These are phyloP conservation scores for Populus tremula DNA, from an alignment of 345 rosid genomes.

Conservation along the genomic window DNA sequence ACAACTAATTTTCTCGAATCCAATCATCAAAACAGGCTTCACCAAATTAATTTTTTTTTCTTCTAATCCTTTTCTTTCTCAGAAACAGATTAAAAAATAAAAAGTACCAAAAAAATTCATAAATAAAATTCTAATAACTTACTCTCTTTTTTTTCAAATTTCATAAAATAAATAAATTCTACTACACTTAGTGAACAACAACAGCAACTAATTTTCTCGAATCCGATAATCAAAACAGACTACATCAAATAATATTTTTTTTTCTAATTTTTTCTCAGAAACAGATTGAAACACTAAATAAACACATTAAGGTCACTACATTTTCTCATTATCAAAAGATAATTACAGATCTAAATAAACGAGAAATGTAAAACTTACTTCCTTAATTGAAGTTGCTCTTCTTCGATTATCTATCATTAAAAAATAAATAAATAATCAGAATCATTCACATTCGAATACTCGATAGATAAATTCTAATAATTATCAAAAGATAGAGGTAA, in stretches of 20 bases:
- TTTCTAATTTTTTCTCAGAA: neutral
- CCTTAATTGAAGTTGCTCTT: conserved; percentile 77
- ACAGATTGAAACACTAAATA: neutral
- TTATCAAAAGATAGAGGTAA: conserved; percentile 1
- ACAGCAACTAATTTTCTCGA: neutral
- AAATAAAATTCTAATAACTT: too few relatives aligned
- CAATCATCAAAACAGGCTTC: neutral
- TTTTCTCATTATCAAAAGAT: neutral
- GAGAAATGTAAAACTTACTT: conserved; percentile 41
- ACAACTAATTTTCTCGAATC: neutral
- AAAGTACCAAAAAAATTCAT: neutral
- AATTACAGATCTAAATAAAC: neutral
- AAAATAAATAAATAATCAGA: neutral
- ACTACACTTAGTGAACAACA: neutral
- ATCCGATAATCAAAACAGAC: neutral
- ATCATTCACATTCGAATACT: neutral
- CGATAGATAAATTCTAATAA: conserved; percentile 5
- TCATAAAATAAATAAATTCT: neutral
- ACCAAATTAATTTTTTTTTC: neutral
- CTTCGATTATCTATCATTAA: conserved; percentile 63
- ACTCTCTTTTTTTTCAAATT: too few relatives aligned
- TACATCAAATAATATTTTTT: neutral
- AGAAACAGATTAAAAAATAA: neutral
- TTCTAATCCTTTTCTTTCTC: neutral
- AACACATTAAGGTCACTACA: neutral